These are phyloP conservation scores for Pulveroboletus ravenelii DNA, from an alignment of 768 basidiomycete species.

Conservation along the genomic window DNA sequence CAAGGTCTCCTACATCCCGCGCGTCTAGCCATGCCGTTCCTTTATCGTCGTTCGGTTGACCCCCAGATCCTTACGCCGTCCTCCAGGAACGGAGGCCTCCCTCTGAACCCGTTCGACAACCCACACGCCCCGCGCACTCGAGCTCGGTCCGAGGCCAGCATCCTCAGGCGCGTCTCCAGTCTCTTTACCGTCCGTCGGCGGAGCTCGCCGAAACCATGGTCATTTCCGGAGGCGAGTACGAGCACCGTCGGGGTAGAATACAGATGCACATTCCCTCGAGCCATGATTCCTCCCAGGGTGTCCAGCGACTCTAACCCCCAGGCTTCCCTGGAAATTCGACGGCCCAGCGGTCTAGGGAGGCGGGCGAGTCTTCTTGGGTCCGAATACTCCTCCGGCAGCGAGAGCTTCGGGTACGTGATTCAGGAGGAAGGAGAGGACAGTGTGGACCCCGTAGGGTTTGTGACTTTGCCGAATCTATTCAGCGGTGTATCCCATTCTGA, in stretches of 20 bases:
- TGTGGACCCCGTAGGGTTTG: conserved; percentile 1
- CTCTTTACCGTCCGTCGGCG: conserved; percentile 26
- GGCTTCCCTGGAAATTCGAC: conserved; percentile 31
- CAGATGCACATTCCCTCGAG: conserved; percentile 9
- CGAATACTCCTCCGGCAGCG: conserved; percentile 8
- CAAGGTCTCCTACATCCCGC: not conserved
- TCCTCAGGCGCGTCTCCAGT: conserved; percentile 27
- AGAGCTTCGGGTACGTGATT: not conserved
- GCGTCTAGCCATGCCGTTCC: conserved; percentile 23
- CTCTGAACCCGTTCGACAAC: not conserved
- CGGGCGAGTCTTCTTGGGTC: conserved; percentile 27
- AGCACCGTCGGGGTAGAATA: conserved; percentile 16
- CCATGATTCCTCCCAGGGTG: conserved; percentile 13
- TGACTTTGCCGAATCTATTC: too few species aligned
- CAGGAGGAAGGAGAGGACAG: not conserved
- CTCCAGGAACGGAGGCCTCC: conserved; percentile 1
- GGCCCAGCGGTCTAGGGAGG: conserved; percentile 29
- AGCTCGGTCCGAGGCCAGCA: conserved; percentile 23
- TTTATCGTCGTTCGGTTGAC: conserved; percentile 27
- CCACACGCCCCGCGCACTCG: conserved; percentile 16
- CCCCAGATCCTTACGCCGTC: conserved; percentile 6
- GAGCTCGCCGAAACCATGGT: conserved; percentile 10
- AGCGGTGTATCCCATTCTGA: too few species aligned
- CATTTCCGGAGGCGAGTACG: not conserved
- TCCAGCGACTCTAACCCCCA: conserved; percentile 19